Base-by-base conservation (phyloP, 371 early-diverging fungal species). In the Cokeromyces recurvatus region DNA sequence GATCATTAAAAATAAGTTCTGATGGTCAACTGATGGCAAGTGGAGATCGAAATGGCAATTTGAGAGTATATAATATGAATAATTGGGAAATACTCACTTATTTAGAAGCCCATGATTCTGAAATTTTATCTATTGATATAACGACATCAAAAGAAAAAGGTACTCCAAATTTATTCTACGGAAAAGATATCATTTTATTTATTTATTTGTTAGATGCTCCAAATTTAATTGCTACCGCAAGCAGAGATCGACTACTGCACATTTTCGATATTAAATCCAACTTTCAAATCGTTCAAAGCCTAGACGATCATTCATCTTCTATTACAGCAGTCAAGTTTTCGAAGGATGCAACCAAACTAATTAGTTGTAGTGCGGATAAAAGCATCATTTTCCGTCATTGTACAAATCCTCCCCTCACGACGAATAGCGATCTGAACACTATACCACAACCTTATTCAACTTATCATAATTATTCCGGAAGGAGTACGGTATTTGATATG, bases 231-330 rank as follows among this genome's bases (percentile, higher is more conserved):
- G 89, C 90, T 5, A 86, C 91, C 1, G 89, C 85, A 2, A 83
- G 87, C 46, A 78, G 93, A 38, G 93, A 92, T 52, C 71, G 93
- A 38, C 61, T 91, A 6, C 57, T 92, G 1, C 93, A 92, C 47
- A 67, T 92, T 2, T 92, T 89, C 56, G 85, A 89, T 53, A 70
- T 85, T 10, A 54, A 59, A 10, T 48, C 50, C 17, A 64, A 74
- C 14, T 86, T 79, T 37, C 71, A 79, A 11, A 64, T 89, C 4
- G 59, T 86, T 2, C 89, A 90, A 50, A 91, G 90, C 19, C 62
- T 92, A 16, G 90, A 89, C 44, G 93, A 91, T 44, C 93, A 92
- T 53, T 88, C 93, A 10, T 86, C 91, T 1, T 87, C 91, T 3
- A 85, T 92, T 9, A 89, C 90, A 4, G 74, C 83, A 17, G 82